Evolutionary conservation across 768 basidiomycete genomes (phyloP), one percentile per base, ranked within the genome.

Genomic region (Boletus tomentosulus): DNA sequence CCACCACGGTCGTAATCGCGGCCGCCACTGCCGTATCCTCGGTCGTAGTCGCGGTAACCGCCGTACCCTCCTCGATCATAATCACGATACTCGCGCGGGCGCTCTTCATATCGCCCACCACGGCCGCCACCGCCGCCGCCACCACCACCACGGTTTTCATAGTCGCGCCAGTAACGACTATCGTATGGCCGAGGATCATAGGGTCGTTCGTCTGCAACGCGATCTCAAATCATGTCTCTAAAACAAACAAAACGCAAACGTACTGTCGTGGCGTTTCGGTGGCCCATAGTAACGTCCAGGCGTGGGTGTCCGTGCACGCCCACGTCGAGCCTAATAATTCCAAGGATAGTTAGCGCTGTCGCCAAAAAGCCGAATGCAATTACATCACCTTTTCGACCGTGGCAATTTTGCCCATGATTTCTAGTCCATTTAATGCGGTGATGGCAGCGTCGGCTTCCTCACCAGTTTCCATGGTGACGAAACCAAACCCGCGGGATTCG

Each of bases 221-320:
- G 28, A 46, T 35, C 25, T 57, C 12, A 62, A 43, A 12, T 30
- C 6, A 19, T 13, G 13, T n/a, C 6, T 31, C 16, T 11, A 35
- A 7, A 35, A 11, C 10, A 55, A 48, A 51, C 25, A 54, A 22
- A 48, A 25, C n/a, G 15, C 5, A 47, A 30, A 70, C 80, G 54
- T 62, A 86, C 86, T 69, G 57, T 87, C 85, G 55, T 76, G 73
- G 37, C 89, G 80, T 74, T 95, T 93, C 42, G 93, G 91, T 45
- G 93, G 92, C 0, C 93, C 95, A 57, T 90, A 92, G 80, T 99
- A 99, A 50, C 88, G 76, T 27, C 96, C 96, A 3, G 96, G 96
- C 6, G 96, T 99, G 3, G 96, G 89, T 12, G 92, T 90, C 59
- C 92, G 79, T 16, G 92, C 92, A 57, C 92, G 86, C 52, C 88